Conservation (phyloP, 257 asterid genomes). For the Rauvolfia tetraphylla region DNA sequence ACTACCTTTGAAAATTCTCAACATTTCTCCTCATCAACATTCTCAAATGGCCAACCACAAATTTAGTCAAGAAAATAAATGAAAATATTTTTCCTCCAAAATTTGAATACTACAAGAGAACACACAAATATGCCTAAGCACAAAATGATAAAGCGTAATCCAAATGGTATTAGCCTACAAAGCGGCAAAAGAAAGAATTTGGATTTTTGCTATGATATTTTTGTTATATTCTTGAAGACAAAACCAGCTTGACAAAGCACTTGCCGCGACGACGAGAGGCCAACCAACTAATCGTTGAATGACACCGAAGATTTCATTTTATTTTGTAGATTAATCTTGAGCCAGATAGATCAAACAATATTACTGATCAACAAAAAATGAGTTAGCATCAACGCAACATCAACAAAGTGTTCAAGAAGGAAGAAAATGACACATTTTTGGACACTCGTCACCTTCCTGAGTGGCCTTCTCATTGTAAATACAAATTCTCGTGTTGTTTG, state of each 20-base stretch:
- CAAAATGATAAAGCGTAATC: conserved; percentile 43
- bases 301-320: conserved; percentile 26
- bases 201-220: conserved; percentile 8
- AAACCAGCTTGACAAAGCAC: not conserved
- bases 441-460: not conserved
- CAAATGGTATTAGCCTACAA: conserved; percentile 44
- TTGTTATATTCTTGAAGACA: conserved; percentile 2
- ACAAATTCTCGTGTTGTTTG: conserved; percentile 9
- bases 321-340: conserved; percentile 21
- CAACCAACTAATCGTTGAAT: conserved; percentile 37
- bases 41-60: not conserved
- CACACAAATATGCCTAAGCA: conserved; percentile 24
- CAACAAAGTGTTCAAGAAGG: conserved; percentile 3
- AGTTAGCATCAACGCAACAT: conserved; percentile 8
- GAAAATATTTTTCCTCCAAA: conserved; percentile 5
- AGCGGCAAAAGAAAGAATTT: conserved; percentile 42
- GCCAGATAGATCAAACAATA: conserved; percentile 18
- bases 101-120: conserved; percentile 20
- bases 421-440: conserved; percentile 20
- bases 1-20: not conserved
- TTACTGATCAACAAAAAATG: not conserved
- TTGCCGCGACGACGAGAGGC: conserved; percentile 15
- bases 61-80: not conserved
- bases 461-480: not conserved
- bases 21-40: conserved; percentile 1